These are phyloP conservation scores for Fraxinus baroniana DNA, from an alignment of 305 asterid genomes.

Conservation along the genomic window DNA sequence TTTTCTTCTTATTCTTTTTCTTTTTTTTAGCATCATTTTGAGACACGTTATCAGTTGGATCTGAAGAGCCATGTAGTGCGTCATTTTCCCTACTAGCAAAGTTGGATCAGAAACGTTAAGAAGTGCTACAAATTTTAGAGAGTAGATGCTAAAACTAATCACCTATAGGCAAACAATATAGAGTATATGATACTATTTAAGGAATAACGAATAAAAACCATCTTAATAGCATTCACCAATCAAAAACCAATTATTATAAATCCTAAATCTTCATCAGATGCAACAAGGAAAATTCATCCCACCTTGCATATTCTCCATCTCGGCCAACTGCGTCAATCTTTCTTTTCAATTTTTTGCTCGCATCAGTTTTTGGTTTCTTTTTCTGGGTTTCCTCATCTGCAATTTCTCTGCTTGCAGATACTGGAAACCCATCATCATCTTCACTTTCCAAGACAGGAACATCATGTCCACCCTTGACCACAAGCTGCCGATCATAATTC, in stretches of 20 bases:
- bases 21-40: slow-evolving; percentile 44
- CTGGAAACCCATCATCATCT: slow-evolving; percentile 93
- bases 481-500: slow-evolving; percentile 44
- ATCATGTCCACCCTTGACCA: slow-evolving; percentile 38
- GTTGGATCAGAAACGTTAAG: background rate
- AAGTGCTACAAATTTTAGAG: background rate
- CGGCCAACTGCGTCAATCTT: slow-evolving; percentile 44
- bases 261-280: background rate
- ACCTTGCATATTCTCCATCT: slow-evolving; percentile 51
- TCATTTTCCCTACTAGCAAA: slow-evolving; percentile 34
- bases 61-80: slow-evolving; percentile 23
- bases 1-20: slow-evolving; percentile 66
- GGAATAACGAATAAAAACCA: slow-evolving; percentile 1
- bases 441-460: slow-evolving; percentile 63
- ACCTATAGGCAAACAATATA: background rate
- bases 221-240: background rate
- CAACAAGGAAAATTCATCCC: slow-evolving; percentile 10
- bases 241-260: background rate
- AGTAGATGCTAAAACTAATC: background rate
- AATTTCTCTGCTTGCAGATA: slow-evolving; percentile 32
- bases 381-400: slow-evolving; percentile 30
- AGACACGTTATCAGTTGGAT: slow-evolving; percentile 28
- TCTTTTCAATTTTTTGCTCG: slow-evolving; percentile 48
- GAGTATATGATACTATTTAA: background rate
- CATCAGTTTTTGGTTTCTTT: slow-evolving; percentile 35